Conservation (phyloP, 495 filamentous ascomycete genomes). For the Aspergillus cavernicola region DNA sequence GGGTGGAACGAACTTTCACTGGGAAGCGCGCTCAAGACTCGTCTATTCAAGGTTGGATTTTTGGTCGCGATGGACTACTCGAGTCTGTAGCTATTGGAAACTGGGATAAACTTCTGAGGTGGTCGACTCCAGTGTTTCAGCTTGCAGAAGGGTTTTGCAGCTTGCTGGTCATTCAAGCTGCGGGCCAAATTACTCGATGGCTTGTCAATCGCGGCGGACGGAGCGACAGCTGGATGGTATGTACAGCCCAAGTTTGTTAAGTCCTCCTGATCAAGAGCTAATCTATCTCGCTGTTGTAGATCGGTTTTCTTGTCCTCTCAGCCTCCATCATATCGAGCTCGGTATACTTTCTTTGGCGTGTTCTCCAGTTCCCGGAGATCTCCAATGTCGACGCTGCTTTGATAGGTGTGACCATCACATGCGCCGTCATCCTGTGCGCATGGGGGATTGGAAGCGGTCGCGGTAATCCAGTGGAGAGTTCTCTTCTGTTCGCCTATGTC, state of each 20-base stretch:
- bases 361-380: constrained; percentile 88
- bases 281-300: constrained; percentile 49
- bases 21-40: constrained; percentile 59
- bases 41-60: constrained; percentile 75
- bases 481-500: constrained; percentile 92
- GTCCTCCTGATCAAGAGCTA: constrained; percentile 14
- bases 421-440: constrained; percentile 83
- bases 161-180: constrained; percentile 89
- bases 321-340: constrained; percentile 89
- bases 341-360: constrained; percentile 94
- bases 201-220: constrained; percentile 82
- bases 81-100: constrained; percentile 75
- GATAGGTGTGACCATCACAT: constrained; percentile 88
- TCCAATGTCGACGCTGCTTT: constrained; percentile 89
- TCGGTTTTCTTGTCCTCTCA: constrained; percentile 80
- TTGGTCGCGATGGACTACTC: constrained; percentile 72
- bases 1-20: constrained; percentile 77
- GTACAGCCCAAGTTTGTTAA: constrained; percentile 23
- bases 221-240: constrained; percentile 96
- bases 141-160: constrained; percentile 95
- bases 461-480: constrained; percentile 94
- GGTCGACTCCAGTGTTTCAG: constrained; percentile 94
- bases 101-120: constrained; percentile 87
- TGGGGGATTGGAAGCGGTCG: constrained; percentile 94
- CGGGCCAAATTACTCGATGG: constrained; percentile 93